Evolutionary conservation across 2,329 filamentous ascomycete genomes (phyloP), one percentile per base, ranked within the genome.

Genomic region (Cladophialophora bantiana): DNA sequence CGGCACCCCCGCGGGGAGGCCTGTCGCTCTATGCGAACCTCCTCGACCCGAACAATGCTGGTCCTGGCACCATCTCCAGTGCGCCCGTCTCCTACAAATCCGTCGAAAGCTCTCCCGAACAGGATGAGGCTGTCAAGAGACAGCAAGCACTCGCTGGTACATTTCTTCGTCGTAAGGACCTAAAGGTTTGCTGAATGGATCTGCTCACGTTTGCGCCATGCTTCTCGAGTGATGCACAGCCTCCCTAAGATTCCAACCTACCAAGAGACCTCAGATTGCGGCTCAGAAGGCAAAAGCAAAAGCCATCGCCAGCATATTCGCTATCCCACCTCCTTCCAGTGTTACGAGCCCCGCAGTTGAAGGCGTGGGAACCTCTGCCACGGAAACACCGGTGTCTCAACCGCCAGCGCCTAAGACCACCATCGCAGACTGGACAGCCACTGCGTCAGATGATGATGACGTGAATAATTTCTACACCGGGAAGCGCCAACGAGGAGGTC

Each of bases 241-340:
- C 78, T 88, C 91, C 74, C 84, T 96, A 70, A 90, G 90, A 78
- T 96, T 96, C 81, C 92, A 96, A 77, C 93, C 93, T 59, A 93
- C 93, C 71, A 91, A 91, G 74, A 87, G 92, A 68, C 91, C 92
- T 31, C 88, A 93, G 74, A 73, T 90, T 81, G 75, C 86, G 78
- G 75, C 77, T 75, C 80, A 88, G 83, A 89, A 86, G 76, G 78
- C 85, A 50, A 89, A 88, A 74, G 75, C 84, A 42, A 94, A 93
- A 75, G 79, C 86, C 5, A 78, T 83, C 61, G 85, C 91, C 61
- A 82, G 83, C 54, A 87, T 84, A 73, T 73, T 81, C 52, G 66
- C 77, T 13, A 67, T 77, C 15, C 69, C 74, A 4, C 66, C 75
- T 26, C 70, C 75, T 42, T 59, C 73, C 34, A 68, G 64, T 35